Conservation (phyloP, 73 alveolate species). For the Tetrahymena thermophila region DNA sequence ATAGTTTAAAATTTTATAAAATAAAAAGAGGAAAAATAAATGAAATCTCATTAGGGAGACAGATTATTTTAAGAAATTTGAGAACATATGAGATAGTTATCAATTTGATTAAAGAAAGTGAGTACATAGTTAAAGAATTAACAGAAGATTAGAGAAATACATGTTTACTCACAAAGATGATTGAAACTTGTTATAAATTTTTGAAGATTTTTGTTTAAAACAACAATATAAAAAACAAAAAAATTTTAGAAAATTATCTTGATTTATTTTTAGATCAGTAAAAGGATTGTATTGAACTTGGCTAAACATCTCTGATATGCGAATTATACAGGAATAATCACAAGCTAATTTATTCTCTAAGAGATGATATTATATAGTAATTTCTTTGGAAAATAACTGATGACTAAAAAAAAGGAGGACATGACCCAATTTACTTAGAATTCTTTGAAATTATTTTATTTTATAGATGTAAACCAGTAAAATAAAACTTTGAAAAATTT, state of each 20-base stretch:
- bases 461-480: background rate
- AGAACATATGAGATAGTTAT: background rate
- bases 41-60: background rate
- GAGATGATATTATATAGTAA: background rate
- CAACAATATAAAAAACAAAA: background rate
- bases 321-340: background rate
- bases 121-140: background rate
- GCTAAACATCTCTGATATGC: background rate
- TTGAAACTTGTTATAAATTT: background rate
- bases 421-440: background rate
- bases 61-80: background rate
- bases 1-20: background rate
- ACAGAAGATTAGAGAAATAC: background rate
- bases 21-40: background rate
- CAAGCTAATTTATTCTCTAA: background rate
- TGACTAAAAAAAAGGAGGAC: background rate
- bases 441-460: background rate
- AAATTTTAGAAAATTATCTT: background rate
- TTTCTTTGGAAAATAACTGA: background rate
- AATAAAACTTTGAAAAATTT: background rate
- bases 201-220: background rate
- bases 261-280: background rate
- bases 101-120: background rate
- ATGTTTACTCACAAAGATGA: background rate
- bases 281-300: background rate